Evolutionary conservation across 177 flowering plant genomes (phyloP).

Genomic region (Vitis hybrid): DNA sequence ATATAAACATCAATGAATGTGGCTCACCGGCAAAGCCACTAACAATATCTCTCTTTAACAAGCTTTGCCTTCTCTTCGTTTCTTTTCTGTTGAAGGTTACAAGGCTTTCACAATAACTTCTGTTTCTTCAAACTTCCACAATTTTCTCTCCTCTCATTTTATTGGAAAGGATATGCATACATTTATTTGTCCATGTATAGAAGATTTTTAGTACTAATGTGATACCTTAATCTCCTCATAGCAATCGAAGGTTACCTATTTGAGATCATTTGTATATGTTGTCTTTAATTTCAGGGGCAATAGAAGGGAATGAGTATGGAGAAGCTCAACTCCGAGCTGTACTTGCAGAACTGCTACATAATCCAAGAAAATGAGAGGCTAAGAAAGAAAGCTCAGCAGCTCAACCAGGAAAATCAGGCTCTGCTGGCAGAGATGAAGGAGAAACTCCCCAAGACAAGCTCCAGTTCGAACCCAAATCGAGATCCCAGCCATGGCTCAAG

Average conservation of each 20-base stretch:
- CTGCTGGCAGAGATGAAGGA: conserved; percentile 52
- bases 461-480: conserved; percentile 9
- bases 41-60: no score
- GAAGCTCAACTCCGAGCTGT: conserved; percentile 50
- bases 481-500: conserved; percentile 11
- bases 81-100: neutral
- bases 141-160: no score
- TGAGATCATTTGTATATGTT: neutral
- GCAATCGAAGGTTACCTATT: no score
- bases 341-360: conserved; percentile 56
- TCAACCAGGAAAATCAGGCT: conserved; percentile 62
- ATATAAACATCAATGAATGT: no score
- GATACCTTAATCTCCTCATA: no score
- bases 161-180: no score
- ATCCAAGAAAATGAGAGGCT: conserved; percentile 65
- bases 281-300: conserved; percentile 10
- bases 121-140: no score
- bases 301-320: conserved; percentile 34
- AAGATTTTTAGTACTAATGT: no score
- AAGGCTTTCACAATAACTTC: neutral
- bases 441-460: conserved; percentile 27
- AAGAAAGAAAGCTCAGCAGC: conserved; percentile 61
- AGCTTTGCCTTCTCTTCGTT: neutral
- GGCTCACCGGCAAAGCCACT: no score
- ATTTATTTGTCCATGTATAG: no score